Conservation (phyloP, 2,329 filamentous ascomycete genomes). For the Chrysosporium keratinophilum region DNA sequence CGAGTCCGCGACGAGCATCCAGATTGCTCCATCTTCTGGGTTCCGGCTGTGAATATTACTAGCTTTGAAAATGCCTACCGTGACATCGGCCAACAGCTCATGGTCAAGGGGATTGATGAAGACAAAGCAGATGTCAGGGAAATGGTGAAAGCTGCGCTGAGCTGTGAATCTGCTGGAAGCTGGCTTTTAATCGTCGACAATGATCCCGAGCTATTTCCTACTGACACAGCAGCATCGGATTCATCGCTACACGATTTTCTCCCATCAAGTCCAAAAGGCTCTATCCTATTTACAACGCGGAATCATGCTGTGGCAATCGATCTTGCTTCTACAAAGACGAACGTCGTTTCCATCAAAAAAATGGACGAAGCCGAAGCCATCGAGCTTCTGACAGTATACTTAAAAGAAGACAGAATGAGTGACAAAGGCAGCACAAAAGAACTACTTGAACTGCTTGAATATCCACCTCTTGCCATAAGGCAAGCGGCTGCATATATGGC, state of each 20-base stretch:
- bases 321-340: too few species aligned
- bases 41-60: neutral
- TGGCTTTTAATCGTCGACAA: conserved; percentile 4
- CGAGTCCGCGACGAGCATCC: neutral
- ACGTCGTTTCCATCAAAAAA: too few species aligned
- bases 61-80: neutral
- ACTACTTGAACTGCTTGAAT: neutral
- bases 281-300: too few species aligned
- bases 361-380: too few species aligned
- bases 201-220: neutral
- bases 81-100: neutral
- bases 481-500: neutral
- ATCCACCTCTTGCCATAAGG: neutral
- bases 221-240: neutral
- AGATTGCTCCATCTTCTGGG: conserved; percentile 1
- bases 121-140: neutral
- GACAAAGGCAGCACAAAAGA: neutral
- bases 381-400: too few species aligned
- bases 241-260: too few species aligned
- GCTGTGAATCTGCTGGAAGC: neutral
- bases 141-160: neutral
- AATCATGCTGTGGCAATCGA: too few species aligned
- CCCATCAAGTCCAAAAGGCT: too few species aligned
- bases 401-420: too few species aligned
- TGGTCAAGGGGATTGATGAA: too few species aligned